Percentiles rank a stretch among this genome's conserved stretches.
Conservation (phyloP, 192 early-diverging fungal genomes). For the Coemansia sp. region DNA sequence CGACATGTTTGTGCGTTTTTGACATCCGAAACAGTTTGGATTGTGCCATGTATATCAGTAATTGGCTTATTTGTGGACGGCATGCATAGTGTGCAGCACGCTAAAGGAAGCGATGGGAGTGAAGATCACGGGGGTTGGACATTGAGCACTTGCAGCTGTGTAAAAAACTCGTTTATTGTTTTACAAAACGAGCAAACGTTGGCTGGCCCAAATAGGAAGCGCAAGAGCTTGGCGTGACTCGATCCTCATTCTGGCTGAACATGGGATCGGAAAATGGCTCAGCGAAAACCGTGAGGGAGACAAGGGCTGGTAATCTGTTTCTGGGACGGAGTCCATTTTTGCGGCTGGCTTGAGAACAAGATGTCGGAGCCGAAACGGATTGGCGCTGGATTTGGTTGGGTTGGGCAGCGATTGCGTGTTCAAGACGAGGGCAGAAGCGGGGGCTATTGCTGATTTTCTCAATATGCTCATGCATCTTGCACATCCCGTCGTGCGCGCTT, state of each 20-base stretch:
- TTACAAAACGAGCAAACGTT: neutral
- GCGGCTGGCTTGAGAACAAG: neutral
- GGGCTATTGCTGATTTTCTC: neutral
- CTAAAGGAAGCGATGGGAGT: neutral
- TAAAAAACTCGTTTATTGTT: neutral
- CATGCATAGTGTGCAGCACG: constrained; percentile 4
- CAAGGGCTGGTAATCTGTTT: neutral
- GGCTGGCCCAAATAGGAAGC: neutral
- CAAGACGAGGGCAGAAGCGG: neutral
- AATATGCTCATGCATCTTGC: neutral
- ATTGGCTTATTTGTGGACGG: neutral
- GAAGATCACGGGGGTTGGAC: neutral
- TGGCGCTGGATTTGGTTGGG: neutral
- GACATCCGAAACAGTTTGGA: neutral
- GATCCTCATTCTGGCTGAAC: neutral
- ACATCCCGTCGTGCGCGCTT: neutral
- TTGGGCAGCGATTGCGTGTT: neutral
- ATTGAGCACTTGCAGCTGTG: neutral
- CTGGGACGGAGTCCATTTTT: neutral
- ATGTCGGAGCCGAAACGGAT: neutral
- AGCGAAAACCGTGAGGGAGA: neutral
- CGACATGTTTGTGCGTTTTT: neutral
- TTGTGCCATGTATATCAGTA: neutral
- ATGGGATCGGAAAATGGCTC: neutral
- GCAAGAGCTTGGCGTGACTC: neutral